Conservation (phyloP, 1,284 basidiomycete genomes). For the Ganoderma lucidum region DNA sequence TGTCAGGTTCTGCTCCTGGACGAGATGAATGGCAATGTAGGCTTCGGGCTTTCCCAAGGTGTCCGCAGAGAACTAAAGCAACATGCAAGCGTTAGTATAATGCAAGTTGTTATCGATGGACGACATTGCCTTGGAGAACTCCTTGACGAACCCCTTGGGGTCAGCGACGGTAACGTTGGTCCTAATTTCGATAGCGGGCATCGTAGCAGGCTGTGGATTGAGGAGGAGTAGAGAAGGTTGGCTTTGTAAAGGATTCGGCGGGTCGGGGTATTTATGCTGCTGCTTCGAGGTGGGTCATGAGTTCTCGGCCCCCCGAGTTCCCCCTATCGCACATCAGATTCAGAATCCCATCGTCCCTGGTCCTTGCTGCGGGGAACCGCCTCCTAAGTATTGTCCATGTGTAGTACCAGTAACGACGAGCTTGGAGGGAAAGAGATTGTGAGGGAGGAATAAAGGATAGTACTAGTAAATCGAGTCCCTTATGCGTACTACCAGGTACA, state of each 20-base stretch:
- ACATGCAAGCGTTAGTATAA: conserved; percentile 1
- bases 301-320: conserved; percentile 1
- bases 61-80: conserved; percentile 53
- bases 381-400: not conserved
- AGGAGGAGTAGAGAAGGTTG: not conserved
- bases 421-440: not conserved
- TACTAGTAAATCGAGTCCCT: too few species aligned
- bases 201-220: conserved; percentile 38
- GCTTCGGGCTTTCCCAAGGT: conserved; percentile 61
- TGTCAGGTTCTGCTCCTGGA: conserved; percentile 63
- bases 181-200: conserved; percentile 62
- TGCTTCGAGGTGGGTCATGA: conserved; percentile 12
- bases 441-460: not conserved
- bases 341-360: conserved; percentile 3
- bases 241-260: not conserved
- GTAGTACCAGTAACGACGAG: not conserved
- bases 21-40: conserved; percentile 59
- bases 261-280: conserved; percentile 11
- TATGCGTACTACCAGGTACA: too few species aligned
- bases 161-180: conserved; percentile 69
- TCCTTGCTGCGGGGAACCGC: not conserved
- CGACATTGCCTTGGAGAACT: conserved; percentile 63
- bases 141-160: conserved; percentile 59
- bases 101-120: conserved; percentile 13
- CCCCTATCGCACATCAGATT: not conserved